These are phyloP conservation scores for Sporobolomyces phaffii DNA, from an alignment of 768 basidiomycete genomes.

Conservation along the genomic window DNA sequence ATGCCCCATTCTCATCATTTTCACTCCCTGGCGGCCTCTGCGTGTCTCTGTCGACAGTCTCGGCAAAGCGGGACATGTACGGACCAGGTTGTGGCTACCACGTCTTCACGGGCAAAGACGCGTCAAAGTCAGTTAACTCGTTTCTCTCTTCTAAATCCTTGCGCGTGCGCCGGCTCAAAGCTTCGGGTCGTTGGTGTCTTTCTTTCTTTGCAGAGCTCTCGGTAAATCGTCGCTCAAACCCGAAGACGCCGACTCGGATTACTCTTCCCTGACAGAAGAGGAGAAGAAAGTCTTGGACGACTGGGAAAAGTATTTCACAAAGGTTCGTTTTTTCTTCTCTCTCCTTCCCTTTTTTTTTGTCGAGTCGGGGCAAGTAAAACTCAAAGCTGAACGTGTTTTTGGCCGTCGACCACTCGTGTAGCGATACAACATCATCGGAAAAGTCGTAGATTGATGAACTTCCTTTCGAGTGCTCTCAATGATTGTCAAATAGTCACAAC, in stretches of 20 bases:
- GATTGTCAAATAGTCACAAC: too few relatives aligned
- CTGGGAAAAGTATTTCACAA: conserved; percentile 83
- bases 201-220: conserved; percentile 65
- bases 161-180: neutral
- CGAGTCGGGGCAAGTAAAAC: neutral
- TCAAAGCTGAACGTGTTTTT: conserved; percentile 6
- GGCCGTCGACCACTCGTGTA: conserved; percentile 53
- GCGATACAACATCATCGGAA: conserved; percentile 81
- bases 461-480: too few relatives aligned
- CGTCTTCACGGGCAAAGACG: conserved; percentile 90
- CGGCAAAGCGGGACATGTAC: conserved; percentile 77
- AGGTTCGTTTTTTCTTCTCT: conserved; percentile 48
- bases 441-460: conserved; percentile 53
- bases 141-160: neutral
- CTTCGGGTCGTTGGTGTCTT: too few relatives aligned
- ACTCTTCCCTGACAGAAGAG: conserved; percentile 63
- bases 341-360: neutral
- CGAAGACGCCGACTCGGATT: conserved; percentile 83
- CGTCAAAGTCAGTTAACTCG: conserved; percentile 50
- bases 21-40: too few relatives aligned
- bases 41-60: conserved; percentile 56
- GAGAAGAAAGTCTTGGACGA: conserved; percentile 77
- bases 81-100: conserved; percentile 59
- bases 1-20: neutral
- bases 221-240: conserved; percentile 80